phyloP scores from a whole-genome alignment of 2,329 filamentous ascomycete genomes.

The Hymenotorrendiella dingleyae region DNA sequence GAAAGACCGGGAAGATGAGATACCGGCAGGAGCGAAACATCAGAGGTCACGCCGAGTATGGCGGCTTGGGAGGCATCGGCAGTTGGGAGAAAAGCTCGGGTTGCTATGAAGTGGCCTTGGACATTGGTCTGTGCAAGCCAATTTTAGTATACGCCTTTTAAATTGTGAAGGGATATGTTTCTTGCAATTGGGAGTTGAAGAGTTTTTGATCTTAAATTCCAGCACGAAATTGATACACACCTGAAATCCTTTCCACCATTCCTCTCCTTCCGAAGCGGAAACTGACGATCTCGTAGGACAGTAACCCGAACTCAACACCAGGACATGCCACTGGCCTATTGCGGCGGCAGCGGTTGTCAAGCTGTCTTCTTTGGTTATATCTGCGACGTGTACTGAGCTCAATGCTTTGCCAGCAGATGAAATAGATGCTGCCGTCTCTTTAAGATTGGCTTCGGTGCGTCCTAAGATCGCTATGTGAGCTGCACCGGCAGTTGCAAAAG shows the following conservation, averaged over 20 bases:
- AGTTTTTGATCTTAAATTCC: too few species aligned
- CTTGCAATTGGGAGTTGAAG: too few species aligned
- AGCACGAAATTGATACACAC: too few species aligned
- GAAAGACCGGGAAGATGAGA: constrained; percentile 29
- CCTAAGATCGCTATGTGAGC: constrained; percentile 39
- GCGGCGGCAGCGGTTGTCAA: constrained; percentile 28
- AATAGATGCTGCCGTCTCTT: constrained; percentile 30
- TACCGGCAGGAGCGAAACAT: neutral
- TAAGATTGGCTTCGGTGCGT: constrained; percentile 31
- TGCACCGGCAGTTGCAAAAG: constrained; percentile 40
- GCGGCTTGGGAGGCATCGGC: neutral
- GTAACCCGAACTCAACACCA: constrained; percentile 36
- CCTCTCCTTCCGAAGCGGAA: constrained; percentile 25
- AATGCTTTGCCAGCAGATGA: constrained; percentile 32
- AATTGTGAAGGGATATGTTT: neutral
- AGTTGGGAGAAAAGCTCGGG: constrained; percentile 3
- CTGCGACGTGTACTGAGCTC: constrained; percentile 29
- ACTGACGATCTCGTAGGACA: constrained; percentile 28
- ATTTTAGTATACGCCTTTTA: too few species aligned
- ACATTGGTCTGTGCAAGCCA: constrained; percentile 6
- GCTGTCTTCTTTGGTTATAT: constrained; percentile 31
- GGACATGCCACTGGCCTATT: constrained; percentile 33
- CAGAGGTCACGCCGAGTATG: neutral
- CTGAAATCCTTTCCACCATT: too few species aligned
- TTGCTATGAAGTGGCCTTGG: constrained; percentile 1